A percentile compares a stretch with the other conserved stretches of the same genome.
Conservation (phyloP, 2,329 filamentous ascomycete genomes). For the Ascochyta lentis region DNA sequence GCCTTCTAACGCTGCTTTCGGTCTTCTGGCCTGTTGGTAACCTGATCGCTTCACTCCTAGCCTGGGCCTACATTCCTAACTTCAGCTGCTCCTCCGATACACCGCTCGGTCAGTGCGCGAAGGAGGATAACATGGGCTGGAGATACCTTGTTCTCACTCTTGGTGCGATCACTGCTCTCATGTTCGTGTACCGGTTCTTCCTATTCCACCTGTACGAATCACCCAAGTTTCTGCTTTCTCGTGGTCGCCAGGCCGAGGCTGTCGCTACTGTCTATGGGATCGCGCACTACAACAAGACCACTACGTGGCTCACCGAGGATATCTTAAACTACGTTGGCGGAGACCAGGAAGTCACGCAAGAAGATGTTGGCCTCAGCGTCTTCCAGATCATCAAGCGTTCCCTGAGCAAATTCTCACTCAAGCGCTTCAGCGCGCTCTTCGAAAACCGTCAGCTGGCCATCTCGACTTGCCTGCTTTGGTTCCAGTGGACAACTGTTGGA, state of each 20-base stretch:
- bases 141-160: slow-evolving; percentile 74
- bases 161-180: slow-evolving; percentile 73
- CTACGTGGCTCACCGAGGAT: slow-evolving; percentile 69
- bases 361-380: slow-evolving; percentile 50
- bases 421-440: slow-evolving; percentile 71
- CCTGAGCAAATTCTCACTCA: slow-evolving; percentile 69
- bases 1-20: slow-evolving; percentile 78
- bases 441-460: slow-evolving; percentile 55
- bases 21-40: slow-evolving; percentile 89
- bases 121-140: slow-evolving; percentile 73
- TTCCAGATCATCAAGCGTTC: slow-evolving; percentile 64
- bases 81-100: slow-evolving; percentile 58
- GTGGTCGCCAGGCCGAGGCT: slow-evolving; percentile 78
- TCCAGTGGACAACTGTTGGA: slow-evolving; percentile 82
- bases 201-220: slow-evolving; percentile 84
- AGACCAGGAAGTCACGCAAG: slow-evolving; percentile 50
- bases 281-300: slow-evolving; percentile 69
- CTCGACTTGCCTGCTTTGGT: slow-evolving; percentile 68
- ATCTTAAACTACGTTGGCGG: slow-evolving; percentile 63
- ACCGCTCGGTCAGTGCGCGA: slow-evolving; percentile 48
- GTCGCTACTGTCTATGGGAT: slow-evolving; percentile 81
- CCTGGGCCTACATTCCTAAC: slow-evolving; percentile 77
- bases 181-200: slow-evolving; percentile 81
- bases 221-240: slow-evolving; percentile 79
- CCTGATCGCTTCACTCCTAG: slow-evolving; percentile 67